Conservation (phyloP, 2,329 filamentous ascomycete species). For the Monilinia aucupariae region DNA sequence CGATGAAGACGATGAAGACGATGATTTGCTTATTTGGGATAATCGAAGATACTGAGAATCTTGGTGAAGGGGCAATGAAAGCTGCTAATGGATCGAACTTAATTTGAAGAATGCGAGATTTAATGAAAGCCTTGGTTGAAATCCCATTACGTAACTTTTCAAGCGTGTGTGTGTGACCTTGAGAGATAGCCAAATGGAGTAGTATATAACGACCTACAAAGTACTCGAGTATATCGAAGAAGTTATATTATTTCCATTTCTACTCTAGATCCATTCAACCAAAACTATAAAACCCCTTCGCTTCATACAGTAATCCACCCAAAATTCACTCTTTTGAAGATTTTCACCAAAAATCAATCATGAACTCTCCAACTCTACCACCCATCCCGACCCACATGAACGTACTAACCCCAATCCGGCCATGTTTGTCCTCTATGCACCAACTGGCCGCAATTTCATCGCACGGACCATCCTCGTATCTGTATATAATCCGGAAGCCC, state of each 20-base stretch:
- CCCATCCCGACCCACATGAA: not conserved
- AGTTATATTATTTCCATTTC: too few species aligned
- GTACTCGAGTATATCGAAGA: too few species aligned
- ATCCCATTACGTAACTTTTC: too few species aligned
- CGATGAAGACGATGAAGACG: not conserved
- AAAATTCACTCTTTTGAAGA: not conserved
- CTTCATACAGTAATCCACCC: not conserved
- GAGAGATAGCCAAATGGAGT: too few species aligned
- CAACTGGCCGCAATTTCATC: not conserved
- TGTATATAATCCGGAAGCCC: not conserved
- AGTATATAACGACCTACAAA: too few species aligned
- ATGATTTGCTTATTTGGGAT: not conserved
- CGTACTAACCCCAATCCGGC: not conserved
- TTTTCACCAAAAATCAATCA: not conserved
- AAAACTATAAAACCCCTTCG: not conserved
- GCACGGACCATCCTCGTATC: not conserved
- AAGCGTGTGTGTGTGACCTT: too few species aligned
- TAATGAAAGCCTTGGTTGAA: too few species aligned
- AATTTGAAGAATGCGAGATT: too few species aligned
- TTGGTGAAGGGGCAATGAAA: too few species aligned
- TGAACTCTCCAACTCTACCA: not conserved
- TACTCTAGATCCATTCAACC: too few species aligned
- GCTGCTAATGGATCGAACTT: too few species aligned
- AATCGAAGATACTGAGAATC: too few species aligned
- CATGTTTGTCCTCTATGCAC: conserved; percentile 5